Evolutionary conservation across 768 basidiomycete genomes (phyloP), one percentile per base, ranked within the genome.

Genomic region (Leccinum aurantiacum): DNA sequence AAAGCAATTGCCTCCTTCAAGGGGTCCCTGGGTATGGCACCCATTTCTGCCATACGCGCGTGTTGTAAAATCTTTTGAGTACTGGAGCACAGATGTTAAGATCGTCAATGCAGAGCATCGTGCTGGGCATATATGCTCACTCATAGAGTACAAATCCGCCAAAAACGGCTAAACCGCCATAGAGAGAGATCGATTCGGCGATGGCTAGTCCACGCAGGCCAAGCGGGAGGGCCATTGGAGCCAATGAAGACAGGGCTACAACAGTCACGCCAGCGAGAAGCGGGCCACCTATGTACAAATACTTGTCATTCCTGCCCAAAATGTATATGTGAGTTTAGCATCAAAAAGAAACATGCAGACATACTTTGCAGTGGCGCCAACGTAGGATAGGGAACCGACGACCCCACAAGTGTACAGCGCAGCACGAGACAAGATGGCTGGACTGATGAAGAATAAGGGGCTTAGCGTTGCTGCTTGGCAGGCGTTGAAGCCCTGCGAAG

Each of bases 111-210:
- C 14, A 47, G 17, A 15, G 5, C 3, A 37, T 41, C 24, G 50
- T 49, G 35, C 4, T n/a, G 4, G 33, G 50, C 31, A 49, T 9
- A 6, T 52, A 49, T 65, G n/a, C 87, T 67, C 69, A 92, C 90
- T 95, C 93, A 66, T 85, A 95, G 22, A 95, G 84, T 8, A 94
- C 89, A 64, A 94, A 91, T 17, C 90, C 92, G 53, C 88, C 77
- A 68, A 96, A 95, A 1, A 95, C 88, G 14, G 91, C 93, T 31
- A 95, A 80, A 53, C 93, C 93, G 50, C 93, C 93, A 65, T 96
- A 95, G 3, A 95, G 80, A 17, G 87, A 88, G 58, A 95, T 83
- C 2, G 85, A 75, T 74, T 96, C 93, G 6, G 87, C 80, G 51
- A 92, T 72, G 5, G 90, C 89, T 38, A 95, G 82, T 27, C 84